Conservation (phyloP, 768 basidiomycete genomes). For the Boletus patriciae region DNA sequence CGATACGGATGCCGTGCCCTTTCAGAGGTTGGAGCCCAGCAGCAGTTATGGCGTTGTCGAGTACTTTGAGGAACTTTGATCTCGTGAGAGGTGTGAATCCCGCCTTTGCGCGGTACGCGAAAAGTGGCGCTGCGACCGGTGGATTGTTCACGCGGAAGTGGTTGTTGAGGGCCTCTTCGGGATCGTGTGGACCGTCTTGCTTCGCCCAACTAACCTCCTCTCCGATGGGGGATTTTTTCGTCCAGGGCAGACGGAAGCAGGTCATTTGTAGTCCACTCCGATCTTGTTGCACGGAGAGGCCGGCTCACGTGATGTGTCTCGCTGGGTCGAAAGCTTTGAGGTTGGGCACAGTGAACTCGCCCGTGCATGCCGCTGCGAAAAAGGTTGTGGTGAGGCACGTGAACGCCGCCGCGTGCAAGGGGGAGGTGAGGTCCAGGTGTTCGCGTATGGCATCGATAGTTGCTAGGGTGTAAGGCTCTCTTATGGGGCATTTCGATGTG, state of each 20-base stretch:
- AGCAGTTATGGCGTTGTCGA: accelerated
- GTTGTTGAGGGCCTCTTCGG: background rate
- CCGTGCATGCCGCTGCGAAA: too few species aligned
- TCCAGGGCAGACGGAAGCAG: background rate
- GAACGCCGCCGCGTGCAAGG: too few species aligned
- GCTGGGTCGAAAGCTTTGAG: too few species aligned
- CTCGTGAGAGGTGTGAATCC: background rate
- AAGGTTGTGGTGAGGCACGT: too few species aligned
- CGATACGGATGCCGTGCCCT: background rate
- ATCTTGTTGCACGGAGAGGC: too few species aligned
- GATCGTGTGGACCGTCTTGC: background rate
- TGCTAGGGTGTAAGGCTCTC: too few species aligned
- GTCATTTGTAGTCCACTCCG: background rate
- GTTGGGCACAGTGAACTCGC: too few species aligned
- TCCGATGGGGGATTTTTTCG: background rate
- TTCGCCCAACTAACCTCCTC: background rate
- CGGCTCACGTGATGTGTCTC: too few species aligned
- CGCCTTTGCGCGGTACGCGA: background rate
- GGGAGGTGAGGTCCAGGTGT: too few species aligned
- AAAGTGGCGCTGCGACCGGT: background rate
- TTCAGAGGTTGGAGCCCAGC: background rate
- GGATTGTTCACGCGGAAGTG: background rate
- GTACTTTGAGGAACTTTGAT: background rate
- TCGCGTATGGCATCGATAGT: too few species aligned
- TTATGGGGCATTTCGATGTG: too few species aligned